phyloP scores from a whole-genome alignment of 2,329 filamentous ascomycete genomes.

The Sporothrix schenckii region DNA sequence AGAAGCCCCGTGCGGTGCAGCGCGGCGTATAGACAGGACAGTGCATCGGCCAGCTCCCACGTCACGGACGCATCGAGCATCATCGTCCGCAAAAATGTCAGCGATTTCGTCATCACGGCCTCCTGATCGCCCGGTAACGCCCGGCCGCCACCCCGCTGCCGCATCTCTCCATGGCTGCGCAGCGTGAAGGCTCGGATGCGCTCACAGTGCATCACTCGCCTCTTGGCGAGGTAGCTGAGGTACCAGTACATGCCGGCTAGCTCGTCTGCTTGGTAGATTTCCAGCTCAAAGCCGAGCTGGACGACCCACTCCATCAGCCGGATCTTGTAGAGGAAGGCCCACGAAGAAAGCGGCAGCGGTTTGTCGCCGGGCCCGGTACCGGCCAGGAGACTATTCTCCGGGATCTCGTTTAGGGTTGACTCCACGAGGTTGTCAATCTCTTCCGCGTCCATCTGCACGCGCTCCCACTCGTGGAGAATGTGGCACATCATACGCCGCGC shows the following conservation, averaged over 20 bases:
- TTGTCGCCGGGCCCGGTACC: slow-evolving; percentile 41
- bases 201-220: slow-evolving; percentile 69
- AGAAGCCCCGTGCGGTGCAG: slow-evolving; percentile 63
- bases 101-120: slow-evolving; percentile 52
- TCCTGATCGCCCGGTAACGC: slow-evolving; percentile 44
- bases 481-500: slow-evolving; percentile 89
- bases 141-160: slow-evolving; percentile 34
- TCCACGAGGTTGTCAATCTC: slow-evolving; percentile 72
- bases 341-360: slow-evolving; percentile 78
- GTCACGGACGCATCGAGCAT: slow-evolving; percentile 68
- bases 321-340: slow-evolving; percentile 91
- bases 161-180: slow-evolving; percentile 44
- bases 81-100: slow-evolving; percentile 61
- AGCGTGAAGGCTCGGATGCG: slow-evolving; percentile 70
- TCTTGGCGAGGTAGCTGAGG: slow-evolving; percentile 71
- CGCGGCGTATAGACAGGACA: slow-evolving; percentile 66
- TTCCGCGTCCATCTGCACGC: slow-evolving; percentile 76
- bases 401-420: slow-evolving; percentile 61
- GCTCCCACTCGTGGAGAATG: slow-evolving; percentile 63
- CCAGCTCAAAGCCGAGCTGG: slow-evolving; percentile 91
- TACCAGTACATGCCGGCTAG: slow-evolving; percentile 91
- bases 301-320: slow-evolving; percentile 83
- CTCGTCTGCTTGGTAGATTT: slow-evolving; percentile 85
- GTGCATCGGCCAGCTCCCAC: slow-evolving; percentile 58
- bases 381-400: slow-evolving; percentile 39